A percentile compares a stretch with the other conserved stretches of the same genome.
These are phyloP conservation scores for Gaeumannomyces tritici DNA, from an alignment of 2,329 filamentous ascomycete genomes.

Conservation along the genomic window DNA sequence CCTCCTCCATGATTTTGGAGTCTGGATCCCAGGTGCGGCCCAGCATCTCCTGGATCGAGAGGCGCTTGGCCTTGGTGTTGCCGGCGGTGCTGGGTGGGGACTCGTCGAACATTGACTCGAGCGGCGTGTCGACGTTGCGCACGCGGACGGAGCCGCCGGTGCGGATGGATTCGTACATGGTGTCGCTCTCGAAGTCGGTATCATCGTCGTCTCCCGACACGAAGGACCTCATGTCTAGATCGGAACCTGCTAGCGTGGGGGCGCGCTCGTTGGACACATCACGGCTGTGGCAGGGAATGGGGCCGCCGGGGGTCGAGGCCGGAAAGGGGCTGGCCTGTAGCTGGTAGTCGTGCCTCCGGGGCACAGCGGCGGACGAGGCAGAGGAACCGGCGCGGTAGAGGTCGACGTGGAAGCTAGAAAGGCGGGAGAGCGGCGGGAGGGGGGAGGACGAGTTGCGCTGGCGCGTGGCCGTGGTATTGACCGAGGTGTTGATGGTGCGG, in stretches of 20 bases:
- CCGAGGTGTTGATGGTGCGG: not conserved
- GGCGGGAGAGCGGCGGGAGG: slow-evolving; percentile 40
- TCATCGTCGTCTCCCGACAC: slow-evolving; percentile 67
- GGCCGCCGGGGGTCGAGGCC: slow-evolving; percentile 14
- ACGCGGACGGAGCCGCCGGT: slow-evolving; percentile 59
- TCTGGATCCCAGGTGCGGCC: slow-evolving; percentile 44
- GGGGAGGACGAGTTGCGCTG: slow-evolving; percentile 44
- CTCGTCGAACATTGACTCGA: slow-evolving; percentile 76
- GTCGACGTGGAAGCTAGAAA: slow-evolving; percentile 47
- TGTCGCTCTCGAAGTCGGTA: slow-evolving; percentile 70
- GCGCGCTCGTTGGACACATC: slow-evolving; percentile 37
- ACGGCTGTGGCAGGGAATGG: slow-evolving; percentile 29
- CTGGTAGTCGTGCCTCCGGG: slow-evolving; percentile 6
- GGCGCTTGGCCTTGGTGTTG: slow-evolving; percentile 40
- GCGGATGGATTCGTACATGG: slow-evolving; percentile 65
- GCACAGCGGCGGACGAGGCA: slow-evolving; percentile 15
- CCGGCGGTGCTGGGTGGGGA: slow-evolving; percentile 53
- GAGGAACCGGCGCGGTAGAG: slow-evolving; percentile 34
- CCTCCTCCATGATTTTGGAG: slow-evolving; percentile 52
- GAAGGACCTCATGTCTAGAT: slow-evolving; percentile 55
- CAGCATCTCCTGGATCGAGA: slow-evolving; percentile 51
- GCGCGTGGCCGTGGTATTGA: slow-evolving; percentile 14
- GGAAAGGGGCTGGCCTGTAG: slow-evolving; percentile 3
- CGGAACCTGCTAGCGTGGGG: slow-evolving; percentile 61
- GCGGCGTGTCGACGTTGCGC: slow-evolving; percentile 57